Percentiles rank a stretch among this genome's conserved stretches.
phyloP scores from a whole-genome alignment of 257 asterid species.

The Scutellaria baicalensis region DNA sequence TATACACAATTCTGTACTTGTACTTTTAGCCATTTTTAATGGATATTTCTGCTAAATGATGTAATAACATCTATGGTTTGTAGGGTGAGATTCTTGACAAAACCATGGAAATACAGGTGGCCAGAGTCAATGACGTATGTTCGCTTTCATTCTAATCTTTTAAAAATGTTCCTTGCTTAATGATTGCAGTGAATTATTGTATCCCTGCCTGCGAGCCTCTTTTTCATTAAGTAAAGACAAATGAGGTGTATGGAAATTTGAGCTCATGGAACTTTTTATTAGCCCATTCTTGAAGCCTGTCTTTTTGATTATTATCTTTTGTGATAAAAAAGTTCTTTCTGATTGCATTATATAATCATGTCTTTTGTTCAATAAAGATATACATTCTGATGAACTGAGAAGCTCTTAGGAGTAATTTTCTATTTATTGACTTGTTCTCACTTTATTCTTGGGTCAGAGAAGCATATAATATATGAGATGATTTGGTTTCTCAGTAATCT shows the following conservation, averaged over 20 bases:
- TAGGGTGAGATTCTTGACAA: constrained; percentile 99
- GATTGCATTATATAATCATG: not conserved
- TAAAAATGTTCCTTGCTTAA: not conserved
- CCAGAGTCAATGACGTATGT: constrained; percentile 92
- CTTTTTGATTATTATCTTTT: not conserved
- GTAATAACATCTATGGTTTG: constrained; percentile 12
- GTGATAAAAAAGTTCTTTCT: not conserved
- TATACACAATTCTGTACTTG: constrained; percentile 6
- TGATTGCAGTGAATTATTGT: not conserved
- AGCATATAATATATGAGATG: not conserved
- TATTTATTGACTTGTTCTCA: not conserved
- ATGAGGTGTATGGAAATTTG: not conserved
- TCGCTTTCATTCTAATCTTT: constrained; percentile 1
- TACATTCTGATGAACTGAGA: not conserved
- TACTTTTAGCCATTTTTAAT: not conserved
- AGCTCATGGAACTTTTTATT: not conserved
- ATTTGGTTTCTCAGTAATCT: not conserved
- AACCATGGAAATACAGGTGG: constrained; percentile 82
- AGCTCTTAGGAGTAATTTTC: not conserved
- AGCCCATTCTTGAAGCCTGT: not conserved
- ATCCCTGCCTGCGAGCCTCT: not conserved
- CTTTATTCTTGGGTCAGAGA: not conserved
- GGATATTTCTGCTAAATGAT: constrained; percentile 4
- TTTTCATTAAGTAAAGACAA: constrained; percentile 1
- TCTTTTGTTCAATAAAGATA: not conserved